Conservation (phyloP, 129 eudicot genomes). For the Centaurea solstitialis region DNA sequence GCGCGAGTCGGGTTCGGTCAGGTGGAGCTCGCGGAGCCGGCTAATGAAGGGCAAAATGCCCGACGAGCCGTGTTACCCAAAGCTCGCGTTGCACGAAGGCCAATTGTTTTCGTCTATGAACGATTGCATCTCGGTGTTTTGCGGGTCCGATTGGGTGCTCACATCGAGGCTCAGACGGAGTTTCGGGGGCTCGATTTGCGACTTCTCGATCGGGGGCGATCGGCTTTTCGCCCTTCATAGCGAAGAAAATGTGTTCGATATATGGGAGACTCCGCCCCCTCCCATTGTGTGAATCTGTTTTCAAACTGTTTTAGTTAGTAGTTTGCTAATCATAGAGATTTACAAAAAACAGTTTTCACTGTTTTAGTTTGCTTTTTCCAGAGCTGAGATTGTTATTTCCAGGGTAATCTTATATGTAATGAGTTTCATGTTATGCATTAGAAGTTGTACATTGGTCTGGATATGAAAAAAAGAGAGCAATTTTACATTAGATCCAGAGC, state of each 20-base stretch:
- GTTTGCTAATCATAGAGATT: constrained; percentile 28
- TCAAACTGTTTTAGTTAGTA: constrained; percentile 11
- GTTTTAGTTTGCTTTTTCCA: constrained; percentile 1
- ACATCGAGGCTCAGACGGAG: constrained; percentile 80
- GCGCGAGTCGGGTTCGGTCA: constrained; percentile 50
- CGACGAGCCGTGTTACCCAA: constrained; percentile 88
- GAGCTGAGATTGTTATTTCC: not conserved
- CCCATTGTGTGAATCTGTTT: constrained; percentile 43
- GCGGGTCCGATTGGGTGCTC: constrained; percentile 89
- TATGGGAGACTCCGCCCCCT: constrained; percentile 85
- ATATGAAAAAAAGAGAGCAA: not conserved
- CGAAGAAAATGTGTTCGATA: constrained; percentile 84
- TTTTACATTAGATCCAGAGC: not conserved
- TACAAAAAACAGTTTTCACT: not conserved
- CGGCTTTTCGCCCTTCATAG: constrained; percentile 88
- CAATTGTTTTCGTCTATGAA: constrained; percentile 85
- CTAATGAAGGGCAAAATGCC: constrained; percentile 75
- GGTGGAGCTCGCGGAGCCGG: constrained; percentile 92
- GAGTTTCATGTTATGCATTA: not conserved
- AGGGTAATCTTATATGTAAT: not conserved
- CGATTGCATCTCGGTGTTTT: constrained; percentile 83
- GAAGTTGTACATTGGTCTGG: constrained; percentile 2
- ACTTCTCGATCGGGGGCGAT: constrained; percentile 91
- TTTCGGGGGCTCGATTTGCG: constrained; percentile 88
- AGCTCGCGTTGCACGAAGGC: constrained; percentile 76